These are phyloP conservation scores for Chrysoporthe austroafricana DNA, from an alignment of 2,329 filamentous ascomycete genomes.

Conservation along the genomic window DNA sequence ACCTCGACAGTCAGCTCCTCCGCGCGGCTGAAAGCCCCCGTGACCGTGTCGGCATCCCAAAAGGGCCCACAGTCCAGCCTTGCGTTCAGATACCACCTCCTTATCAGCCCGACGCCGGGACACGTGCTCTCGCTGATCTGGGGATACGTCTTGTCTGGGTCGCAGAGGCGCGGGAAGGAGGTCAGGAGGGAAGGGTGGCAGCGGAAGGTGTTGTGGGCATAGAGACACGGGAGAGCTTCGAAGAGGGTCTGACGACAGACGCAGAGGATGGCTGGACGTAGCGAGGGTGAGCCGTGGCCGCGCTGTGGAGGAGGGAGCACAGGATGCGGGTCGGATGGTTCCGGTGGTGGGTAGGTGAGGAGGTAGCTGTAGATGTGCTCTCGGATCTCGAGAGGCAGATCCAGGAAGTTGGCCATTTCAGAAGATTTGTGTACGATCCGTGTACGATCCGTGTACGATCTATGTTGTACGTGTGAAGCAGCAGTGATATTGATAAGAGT, in stretches of 20 bases:
- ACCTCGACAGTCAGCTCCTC: constrained; percentile 47
- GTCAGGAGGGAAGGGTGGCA: constrained; percentile 47
- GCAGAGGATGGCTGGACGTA: constrained; percentile 46
- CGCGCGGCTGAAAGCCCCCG: constrained; percentile 41
- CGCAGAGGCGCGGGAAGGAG: constrained; percentile 45
- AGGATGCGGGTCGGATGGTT: background rate
- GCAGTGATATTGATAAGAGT: too few species aligned
- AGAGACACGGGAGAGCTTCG: constrained; percentile 48
- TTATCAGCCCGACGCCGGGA: constrained; percentile 38
- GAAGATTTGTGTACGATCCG: too few species aligned
- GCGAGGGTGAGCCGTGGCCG: background rate
- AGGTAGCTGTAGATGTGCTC: constrained; percentile 51
- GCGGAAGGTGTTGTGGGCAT: constrained; percentile 48
- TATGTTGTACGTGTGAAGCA: too few species aligned
- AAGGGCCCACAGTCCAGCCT: constrained; percentile 46
- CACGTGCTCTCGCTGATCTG: constrained; percentile 33
- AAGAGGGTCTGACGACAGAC: constrained; percentile 45
- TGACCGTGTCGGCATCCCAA: constrained; percentile 38
- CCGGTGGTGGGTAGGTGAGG: constrained; percentile 36
- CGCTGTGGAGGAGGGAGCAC: background rate
- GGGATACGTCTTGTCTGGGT: constrained; percentile 38
- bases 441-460: too few species aligned
- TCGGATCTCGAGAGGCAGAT: constrained; percentile 50
- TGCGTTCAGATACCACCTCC: constrained; percentile 44
- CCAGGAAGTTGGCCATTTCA: constrained; percentile 38